Evolutionary conservation across 2,329 filamentous ascomycete genomes (phyloP), one percentile per base, ranked within the genome.

Genomic region (Neodidymelliopsis sp.): DNA sequence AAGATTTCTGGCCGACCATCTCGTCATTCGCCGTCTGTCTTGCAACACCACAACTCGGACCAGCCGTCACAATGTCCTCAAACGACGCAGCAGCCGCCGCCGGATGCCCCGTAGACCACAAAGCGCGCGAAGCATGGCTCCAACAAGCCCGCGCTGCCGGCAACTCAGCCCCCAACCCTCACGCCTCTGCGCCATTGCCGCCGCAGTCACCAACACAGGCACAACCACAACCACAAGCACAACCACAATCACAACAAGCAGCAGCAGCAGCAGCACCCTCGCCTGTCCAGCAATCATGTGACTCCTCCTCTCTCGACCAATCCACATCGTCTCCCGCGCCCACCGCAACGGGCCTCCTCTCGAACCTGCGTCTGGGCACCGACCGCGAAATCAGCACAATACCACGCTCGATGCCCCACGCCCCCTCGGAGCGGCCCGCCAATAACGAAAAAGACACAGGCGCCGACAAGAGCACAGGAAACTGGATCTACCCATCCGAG

Each of bases 401-500:
- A 29, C 69, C 70, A 2, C 69, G 69, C 52, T 59, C 66, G 2
- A 43, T 57, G 6, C 37, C 56, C 16, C 63, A 71, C 53, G 51
- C 70, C 20, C 49, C 65, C 35, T 27, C 74, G 74, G 35, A 41
- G 1, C 19, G 52, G 29, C 82, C 84, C 0, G 86, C 88, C 11
- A 96, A 96, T 74, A 81, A 84, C 53, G 91, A 97, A 74, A 75
- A 83, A 54, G 91, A 96, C 70, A 71, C 69, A 0, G 68, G 89
- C 54, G 80, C 85, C 16, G 86, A 90, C 63, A 77, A 80, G 39
- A 70, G 77, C 27, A 84, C 84, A 0, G 93, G 93, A 0, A 96
- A 97, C 72, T 99, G 94, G 94, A 87, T 99, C 53, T 99, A 99
- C 74, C 94, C 94, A 0, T 94, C 89, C 0, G 93, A 97, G 73